phyloP scores from a whole-genome alignment of 2,329 filamentous ascomycete genomes.

The Apiospora pterosperma region DNA sequence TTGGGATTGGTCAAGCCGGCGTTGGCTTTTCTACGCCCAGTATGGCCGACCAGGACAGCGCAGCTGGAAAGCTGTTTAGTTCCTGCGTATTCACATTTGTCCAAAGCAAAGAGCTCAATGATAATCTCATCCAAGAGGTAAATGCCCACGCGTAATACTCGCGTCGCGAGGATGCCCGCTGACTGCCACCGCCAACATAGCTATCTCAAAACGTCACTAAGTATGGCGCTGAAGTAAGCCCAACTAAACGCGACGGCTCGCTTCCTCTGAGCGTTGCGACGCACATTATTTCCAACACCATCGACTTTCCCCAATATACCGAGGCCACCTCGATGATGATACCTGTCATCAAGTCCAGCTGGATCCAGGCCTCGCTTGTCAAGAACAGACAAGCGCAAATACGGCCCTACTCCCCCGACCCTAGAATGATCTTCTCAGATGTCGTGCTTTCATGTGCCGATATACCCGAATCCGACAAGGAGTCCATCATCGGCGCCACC shows the following conservation, averaged over 20 bases:
- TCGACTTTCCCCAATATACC: conserved; percentile 87
- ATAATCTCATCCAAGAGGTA: conserved; percentile 23
- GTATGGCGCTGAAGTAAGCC: conserved; percentile 48
- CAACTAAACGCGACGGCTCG: conserved; percentile 44
- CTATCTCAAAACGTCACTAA: conserved; percentile 40
- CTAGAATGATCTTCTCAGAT: conserved; percentile 82
- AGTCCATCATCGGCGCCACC: conserved; percentile 86
- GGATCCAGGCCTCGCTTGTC: conserved; percentile 70
- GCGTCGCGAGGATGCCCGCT: not conserved
- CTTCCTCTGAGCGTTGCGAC: conserved; percentile 46
- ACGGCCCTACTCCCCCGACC: conserved; percentile 85
- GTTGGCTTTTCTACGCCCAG: not conserved
- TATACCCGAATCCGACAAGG: conserved; percentile 81
- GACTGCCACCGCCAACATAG: conserved; percentile 22
- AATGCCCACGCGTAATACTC: not conserved
- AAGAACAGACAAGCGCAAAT: conserved; percentile 72
- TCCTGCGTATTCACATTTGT: conserved; percentile 26
- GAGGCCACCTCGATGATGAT: conserved; percentile 73
- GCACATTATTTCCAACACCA: conserved; percentile 65
- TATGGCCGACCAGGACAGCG: conserved; percentile 23
- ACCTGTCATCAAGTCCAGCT: conserved; percentile 77
- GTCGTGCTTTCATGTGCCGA: conserved; percentile 81
- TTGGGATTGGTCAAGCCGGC: not conserved
- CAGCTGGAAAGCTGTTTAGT: conserved; percentile 19
- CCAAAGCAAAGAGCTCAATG: conserved; percentile 19